Conservation (phyloP, 441 rosid species). For the Corymbia calophylla region DNA sequence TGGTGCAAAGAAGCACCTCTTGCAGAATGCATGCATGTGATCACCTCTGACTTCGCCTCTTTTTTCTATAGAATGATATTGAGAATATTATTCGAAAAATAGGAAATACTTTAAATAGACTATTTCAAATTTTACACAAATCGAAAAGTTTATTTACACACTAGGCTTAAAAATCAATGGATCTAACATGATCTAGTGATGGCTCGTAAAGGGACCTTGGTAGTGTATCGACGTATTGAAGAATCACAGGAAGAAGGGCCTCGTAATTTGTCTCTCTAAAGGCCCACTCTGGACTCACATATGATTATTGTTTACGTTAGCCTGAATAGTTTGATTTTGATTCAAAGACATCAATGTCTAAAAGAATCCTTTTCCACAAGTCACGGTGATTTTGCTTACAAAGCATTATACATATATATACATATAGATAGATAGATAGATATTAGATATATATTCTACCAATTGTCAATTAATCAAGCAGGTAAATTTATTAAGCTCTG, state of each 20-base stretch:
- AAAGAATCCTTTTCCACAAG: neutral
- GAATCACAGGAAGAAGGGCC: neutral
- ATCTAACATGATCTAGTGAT: neutral
- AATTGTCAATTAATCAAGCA: neutral
- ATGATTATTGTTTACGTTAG: neutral
- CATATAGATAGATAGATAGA: too few relatives aligned
- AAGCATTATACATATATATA: too few relatives aligned
- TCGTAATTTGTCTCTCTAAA: too few relatives aligned
- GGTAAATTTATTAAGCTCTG: neutral
- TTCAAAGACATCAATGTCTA: neutral
- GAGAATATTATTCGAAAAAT: neutral
- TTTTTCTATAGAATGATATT: neutral
- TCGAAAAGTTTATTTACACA: neutral
- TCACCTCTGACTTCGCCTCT: neutral
- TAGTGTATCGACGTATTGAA: neutral
- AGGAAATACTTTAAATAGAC: neutral
- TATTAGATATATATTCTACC: neutral
- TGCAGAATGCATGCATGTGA: neutral
- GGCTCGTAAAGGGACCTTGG: neutral
- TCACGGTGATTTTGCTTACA: neutral
- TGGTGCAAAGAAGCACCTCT: neutral
- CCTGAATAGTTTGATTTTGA: neutral
- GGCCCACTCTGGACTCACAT: neutral
- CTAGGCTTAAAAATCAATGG: neutral
- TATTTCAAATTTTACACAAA: neutral